These are phyloP conservation scores for Hericium alpestre DNA, from an alignment of 768 basidiomycete species.

Conservation along the genomic window DNA sequence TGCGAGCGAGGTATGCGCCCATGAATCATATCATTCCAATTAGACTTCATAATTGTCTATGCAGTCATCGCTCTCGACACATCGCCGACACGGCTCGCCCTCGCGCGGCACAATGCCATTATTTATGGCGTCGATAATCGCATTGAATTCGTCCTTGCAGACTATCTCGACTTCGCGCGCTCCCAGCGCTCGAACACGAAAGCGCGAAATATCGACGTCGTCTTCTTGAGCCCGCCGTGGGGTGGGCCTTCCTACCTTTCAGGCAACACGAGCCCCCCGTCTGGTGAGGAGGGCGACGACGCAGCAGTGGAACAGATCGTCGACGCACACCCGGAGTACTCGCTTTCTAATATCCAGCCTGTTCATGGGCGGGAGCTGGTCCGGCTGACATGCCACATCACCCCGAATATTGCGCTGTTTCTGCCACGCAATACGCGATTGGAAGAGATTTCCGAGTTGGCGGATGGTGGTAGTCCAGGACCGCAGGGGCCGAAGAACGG, in stretches of 20 bases:
- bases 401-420: slow-evolving; percentile 80
- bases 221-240: slow-evolving; percentile 95
- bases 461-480: slow-evolving; percentile 15
- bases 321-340: slow-evolving; percentile 46
- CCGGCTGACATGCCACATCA: slow-evolving; percentile 55
- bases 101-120: slow-evolving; percentile 87
- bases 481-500: neutral
- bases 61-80: slow-evolving; percentile 91
- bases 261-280: slow-evolving; percentile 17
- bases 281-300: neutral
- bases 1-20: slow-evolving; percentile 75
- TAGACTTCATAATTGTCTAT: neutral
- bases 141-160: slow-evolving; percentile 86
- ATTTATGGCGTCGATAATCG: slow-evolving; percentile 92
- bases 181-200: slow-evolving; percentile 11
- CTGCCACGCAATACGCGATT: slow-evolving; percentile 75
- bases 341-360: slow-evolving; percentile 63
- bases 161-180: slow-evolving; percentile 76
- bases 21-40: neutral
- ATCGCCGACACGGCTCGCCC: slow-evolving; percentile 71
- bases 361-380: slow-evolving; percentile 81
- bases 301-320: neutral
- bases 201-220: slow-evolving; percentile 63
- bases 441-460: slow-evolving; percentile 55
- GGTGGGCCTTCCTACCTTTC: slow-evolving; percentile 69